Percentiles rank a stretch among this genome's conserved stretches.
phyloP scores from a whole-genome alignment of 192 early-diverging fungal species.

The Gamsiella multidivaricata region DNA sequence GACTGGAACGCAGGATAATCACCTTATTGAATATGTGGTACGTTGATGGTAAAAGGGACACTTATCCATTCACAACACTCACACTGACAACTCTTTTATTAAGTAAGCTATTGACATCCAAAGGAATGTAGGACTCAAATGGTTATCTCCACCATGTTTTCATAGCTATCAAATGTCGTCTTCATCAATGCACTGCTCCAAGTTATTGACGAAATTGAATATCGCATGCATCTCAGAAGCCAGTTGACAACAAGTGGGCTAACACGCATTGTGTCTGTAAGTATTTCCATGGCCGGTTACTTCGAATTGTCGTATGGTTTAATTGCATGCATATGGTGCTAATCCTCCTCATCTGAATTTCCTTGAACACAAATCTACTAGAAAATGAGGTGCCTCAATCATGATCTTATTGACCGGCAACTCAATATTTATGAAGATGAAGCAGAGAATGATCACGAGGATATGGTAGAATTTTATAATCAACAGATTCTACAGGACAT shows the following conservation, averaged over 20 bases:
- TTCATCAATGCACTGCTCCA: constrained; percentile 80
- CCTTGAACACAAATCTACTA: constrained; percentile 27
- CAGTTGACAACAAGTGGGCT: constrained; percentile 78
- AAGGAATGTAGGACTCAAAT: too few species aligned
- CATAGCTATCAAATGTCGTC: constrained; percentile 77
- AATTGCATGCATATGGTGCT: too few species aligned
- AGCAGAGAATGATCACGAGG: constrained; percentile 65
- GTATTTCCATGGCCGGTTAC: not conserved
- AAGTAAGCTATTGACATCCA: too few species aligned
- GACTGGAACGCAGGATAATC: constrained; percentile 71
- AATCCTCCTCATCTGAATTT: not conserved
- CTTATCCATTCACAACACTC: too few species aligned
- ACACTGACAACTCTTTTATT: too few species aligned
- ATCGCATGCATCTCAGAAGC: constrained; percentile 77
- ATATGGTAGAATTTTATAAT: constrained; percentile 64
- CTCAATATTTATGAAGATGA: constrained; percentile 76
- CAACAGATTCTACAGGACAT: constrained; percentile 76
- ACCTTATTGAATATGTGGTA: constrained; percentile 80
- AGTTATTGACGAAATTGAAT: constrained; percentile 79
- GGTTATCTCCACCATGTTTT: not conserved
- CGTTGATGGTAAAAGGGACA: too few species aligned
- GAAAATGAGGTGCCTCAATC: constrained; percentile 69
- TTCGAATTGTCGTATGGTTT: not conserved
- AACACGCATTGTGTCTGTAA: constrained; percentile 67
- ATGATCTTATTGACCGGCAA: constrained; percentile 71